These are phyloP conservation scores for Hirsutella minnesotensis DNA, from an alignment of 2,329 filamentous ascomycete species.

Conservation along the genomic window DNA sequence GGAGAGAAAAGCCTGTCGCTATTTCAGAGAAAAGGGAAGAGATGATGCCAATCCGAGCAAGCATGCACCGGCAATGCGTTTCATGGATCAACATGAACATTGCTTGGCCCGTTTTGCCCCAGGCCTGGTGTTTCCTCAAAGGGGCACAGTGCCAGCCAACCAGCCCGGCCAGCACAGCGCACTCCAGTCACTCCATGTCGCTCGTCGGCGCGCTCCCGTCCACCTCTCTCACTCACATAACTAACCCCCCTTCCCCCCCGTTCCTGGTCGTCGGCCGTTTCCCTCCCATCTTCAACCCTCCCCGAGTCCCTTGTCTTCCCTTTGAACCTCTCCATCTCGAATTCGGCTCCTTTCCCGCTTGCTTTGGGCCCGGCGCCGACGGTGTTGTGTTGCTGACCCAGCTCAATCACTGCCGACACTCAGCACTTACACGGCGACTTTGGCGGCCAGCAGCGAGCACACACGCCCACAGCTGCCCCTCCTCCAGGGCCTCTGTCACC, in stretches of 20 bases:
- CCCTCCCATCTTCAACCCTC: constrained; percentile 11
- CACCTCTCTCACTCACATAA: constrained; percentile 20
- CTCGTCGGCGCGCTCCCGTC: not conserved
- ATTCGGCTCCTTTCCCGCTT: not conserved
- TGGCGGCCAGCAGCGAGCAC: too few relatives aligned
- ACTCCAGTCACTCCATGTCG: not conserved
- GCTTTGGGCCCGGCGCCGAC: too few relatives aligned
- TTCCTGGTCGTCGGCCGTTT: constrained; percentile 10
- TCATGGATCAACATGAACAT: too few relatives aligned
- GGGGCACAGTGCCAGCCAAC: not conserved
- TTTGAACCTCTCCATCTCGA: constrained; percentile 1
- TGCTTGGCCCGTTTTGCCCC: too few relatives aligned
- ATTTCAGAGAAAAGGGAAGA: too few relatives aligned
- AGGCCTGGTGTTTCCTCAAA: not conserved
- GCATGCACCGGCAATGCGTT: too few relatives aligned
- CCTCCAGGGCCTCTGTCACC: too few relatives aligned
- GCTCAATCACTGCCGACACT: not conserved
- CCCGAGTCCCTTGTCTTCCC: constrained; percentile 3
- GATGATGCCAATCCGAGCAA: too few relatives aligned
- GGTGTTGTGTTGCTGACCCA: not conserved
- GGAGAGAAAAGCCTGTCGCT: too few relatives aligned
- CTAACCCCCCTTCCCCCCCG: constrained; percentile 23
- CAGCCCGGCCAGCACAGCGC: not conserved
- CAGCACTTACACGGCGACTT: constrained; percentile 1
- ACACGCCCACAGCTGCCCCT: too few relatives aligned